Evolutionary conservation across 1,139 yeast genomes (phyloP).

Genomic region (Pichia sp.): DNA sequence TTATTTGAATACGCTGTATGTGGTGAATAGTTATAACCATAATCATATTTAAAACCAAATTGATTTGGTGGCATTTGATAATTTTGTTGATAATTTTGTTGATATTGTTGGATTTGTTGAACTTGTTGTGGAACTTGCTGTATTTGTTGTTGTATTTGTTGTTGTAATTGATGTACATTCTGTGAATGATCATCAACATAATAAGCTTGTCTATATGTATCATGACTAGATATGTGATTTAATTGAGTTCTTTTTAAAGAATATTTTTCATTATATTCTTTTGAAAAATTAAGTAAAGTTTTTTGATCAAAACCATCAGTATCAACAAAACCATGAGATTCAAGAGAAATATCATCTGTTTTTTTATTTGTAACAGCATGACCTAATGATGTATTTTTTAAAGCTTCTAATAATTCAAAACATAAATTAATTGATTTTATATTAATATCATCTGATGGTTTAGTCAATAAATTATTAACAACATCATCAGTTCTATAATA

Average conservation of each 20-base stretch:
- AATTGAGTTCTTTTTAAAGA: constrained; percentile 8
- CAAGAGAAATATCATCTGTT: constrained; percentile 36
- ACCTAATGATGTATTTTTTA: constrained; percentile 57
- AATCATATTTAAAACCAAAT: not conserved
- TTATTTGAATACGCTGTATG: not conserved
- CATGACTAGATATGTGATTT: not conserved
- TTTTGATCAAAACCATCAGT: constrained; percentile 35
- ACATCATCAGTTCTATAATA: constrained; percentile 78
- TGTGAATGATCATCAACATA: not conserved
- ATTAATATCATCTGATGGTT: constrained; percentile 52
- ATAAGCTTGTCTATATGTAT: not conserved
- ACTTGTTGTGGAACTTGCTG: not conserved
- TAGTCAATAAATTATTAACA: constrained; percentile 43
- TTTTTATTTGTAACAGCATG: constrained; percentile 32
- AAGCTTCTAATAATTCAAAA: constrained; percentile 54
- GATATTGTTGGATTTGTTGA: not conserved
- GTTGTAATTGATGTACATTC: not conserved
- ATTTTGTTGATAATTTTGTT: not conserved
- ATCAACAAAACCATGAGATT: constrained; percentile 46
- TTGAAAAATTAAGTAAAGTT: constrained; percentile 23
- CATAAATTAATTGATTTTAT: constrained; percentile 49
- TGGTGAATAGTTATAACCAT: not conserved
- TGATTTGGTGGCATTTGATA: not conserved
- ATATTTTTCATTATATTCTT: constrained; percentile 17
- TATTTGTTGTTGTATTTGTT: constrained; percentile 1